Evolutionary conservation across 2,329 filamentous ascomycete genomes (phyloP).

Genomic region (Trichoderma sp.): DNA sequence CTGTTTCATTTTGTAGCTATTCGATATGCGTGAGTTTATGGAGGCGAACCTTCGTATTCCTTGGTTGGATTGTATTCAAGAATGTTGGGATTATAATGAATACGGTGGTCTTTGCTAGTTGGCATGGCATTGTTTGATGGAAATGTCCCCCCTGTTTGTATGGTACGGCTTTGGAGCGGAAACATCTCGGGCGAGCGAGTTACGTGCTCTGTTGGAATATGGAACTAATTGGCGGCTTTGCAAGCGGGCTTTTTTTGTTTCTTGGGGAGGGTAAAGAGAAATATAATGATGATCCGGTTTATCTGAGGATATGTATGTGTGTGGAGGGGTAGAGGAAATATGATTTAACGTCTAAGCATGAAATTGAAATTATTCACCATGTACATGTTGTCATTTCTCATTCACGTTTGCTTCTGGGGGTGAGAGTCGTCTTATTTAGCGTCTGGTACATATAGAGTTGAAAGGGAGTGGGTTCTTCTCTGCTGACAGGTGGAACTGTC

Average conservation of each 20-base stretch:
- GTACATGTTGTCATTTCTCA: background rate
- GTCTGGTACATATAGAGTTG: background rate
- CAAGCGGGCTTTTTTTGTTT: background rate
- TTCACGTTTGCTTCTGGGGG: too few relatives aligned
- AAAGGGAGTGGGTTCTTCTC: background rate
- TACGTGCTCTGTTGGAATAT: background rate
- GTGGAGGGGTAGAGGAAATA: background rate
- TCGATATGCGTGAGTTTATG: background rate
- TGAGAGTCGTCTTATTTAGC: background rate
- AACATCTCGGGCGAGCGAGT: constrained; percentile 4
- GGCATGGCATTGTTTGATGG: background rate
- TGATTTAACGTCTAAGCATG: background rate
- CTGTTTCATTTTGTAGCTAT: background rate
- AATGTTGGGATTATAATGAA: background rate
- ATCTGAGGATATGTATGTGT: background rate
- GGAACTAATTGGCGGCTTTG: background rate
- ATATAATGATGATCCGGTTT: background rate
- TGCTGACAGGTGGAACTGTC: too few relatives aligned
- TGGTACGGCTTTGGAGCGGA: background rate
- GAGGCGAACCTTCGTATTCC: background rate
- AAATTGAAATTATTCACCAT: background rate
- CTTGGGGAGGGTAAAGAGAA: background rate
- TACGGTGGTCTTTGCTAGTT: background rate
- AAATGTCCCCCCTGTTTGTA: background rate
- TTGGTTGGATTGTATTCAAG: background rate